These are phyloP conservation scores for Paramecium sexaurelia DNA, from an alignment of 73 alveolate genomes.

Conservation along the genomic window DNA sequence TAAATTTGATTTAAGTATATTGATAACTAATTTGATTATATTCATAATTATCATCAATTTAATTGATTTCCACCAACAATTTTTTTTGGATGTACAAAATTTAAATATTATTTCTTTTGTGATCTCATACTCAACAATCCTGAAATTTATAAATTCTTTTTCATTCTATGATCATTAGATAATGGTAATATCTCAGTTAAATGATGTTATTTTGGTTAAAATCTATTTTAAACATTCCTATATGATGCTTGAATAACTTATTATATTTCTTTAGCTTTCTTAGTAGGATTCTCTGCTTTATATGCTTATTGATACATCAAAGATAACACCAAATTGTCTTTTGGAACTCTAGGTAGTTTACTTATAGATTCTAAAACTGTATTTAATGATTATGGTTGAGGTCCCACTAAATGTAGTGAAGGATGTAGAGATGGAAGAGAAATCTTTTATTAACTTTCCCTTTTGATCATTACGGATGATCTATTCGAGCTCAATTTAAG, in stretches of 20 bases:
- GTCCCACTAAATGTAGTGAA: neutral
- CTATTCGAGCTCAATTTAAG: neutral
- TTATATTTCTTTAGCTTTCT: constrained; percentile 24
- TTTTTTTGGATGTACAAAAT: constrained; percentile 5
- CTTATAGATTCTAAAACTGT: constrained; percentile 41
- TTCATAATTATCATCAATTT: neutral
- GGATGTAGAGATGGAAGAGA: neutral
- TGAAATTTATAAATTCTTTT: neutral
- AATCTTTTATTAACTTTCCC: neutral
- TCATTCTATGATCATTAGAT: neutral
- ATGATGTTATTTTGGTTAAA: constrained; percentile 9
- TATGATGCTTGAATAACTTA: constrained; percentile 33
- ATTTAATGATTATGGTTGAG: neutral
- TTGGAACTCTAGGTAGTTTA: constrained; percentile 39
- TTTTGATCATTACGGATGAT: neutral
- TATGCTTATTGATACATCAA: constrained; percentile 35
- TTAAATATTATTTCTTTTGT: neutral
- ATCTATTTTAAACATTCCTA: neutral
- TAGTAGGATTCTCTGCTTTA: constrained; percentile 14
- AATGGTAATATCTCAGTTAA: neutral
- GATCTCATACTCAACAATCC: neutral
- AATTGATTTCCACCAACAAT: neutral
- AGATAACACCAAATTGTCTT: constrained; percentile 2
- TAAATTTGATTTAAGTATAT: neutral
- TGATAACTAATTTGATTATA: neutral